phyloP scores from a whole-genome alignment of 192 early-diverging fungal genomes.

The Phycomyces blakesleeanus region DNA sequence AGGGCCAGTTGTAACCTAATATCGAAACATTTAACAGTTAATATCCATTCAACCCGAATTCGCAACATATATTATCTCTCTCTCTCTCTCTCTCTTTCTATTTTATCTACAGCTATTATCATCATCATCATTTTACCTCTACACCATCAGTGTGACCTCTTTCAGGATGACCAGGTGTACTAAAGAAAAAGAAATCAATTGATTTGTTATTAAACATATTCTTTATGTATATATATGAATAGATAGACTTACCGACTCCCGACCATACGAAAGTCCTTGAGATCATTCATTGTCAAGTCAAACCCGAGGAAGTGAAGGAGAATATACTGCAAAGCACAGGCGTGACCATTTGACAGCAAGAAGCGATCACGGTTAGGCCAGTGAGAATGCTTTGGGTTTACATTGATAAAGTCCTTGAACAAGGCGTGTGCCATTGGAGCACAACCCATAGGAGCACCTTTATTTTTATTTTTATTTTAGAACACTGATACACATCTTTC shows the following conservation, averaged over 20 bases:
- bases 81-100: too few species aligned
- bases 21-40: too few species aligned
- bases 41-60: too few species aligned
- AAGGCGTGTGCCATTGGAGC: conserved; percentile 92
- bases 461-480: neutral
- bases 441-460: conserved; percentile 94
- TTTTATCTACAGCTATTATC: too few species aligned
- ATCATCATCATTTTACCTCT: conserved; percentile 55
- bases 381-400: conserved; percentile 79
- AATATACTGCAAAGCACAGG: conserved; percentile 87
- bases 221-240: too few species aligned
- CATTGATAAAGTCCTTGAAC: conserved; percentile 77
- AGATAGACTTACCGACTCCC: conserved; percentile 64
- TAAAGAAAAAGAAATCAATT: conserved; percentile 39
- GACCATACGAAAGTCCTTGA: conserved; percentile 84
- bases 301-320: conserved; percentile 87
- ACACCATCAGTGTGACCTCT: conserved; percentile 78
- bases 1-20: conserved; percentile 82
- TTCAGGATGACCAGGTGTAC: conserved; percentile 97
- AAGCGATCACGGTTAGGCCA: conserved; percentile 97
- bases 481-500: too few species aligned
- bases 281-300: conserved; percentile 83
- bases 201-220: too few species aligned
- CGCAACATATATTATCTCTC: too few species aligned
- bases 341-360: conserved; percentile 97